Conservation (phyloP, 768 basidiomycete species). For the Mycena capillaripes region DNA sequence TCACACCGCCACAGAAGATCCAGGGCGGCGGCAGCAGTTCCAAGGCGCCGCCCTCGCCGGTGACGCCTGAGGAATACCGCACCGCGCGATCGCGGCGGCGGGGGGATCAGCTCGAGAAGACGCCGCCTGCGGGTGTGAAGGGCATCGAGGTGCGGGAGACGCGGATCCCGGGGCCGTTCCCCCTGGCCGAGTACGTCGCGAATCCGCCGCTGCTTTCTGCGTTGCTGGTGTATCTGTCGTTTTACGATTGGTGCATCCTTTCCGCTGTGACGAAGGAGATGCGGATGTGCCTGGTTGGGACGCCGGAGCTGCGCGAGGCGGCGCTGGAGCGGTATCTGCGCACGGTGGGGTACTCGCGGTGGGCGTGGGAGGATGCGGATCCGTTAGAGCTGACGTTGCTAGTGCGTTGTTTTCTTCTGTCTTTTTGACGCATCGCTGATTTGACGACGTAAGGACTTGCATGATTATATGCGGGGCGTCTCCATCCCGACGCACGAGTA, state of each 20-base stretch:
- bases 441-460: slow-evolving; percentile 71
- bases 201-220: slow-evolving; percentile 64
- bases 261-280: slow-evolving; percentile 70
- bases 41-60: slow-evolving; percentile 35
- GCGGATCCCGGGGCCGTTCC: slow-evolving; percentile 56
- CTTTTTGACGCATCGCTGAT: neutral
- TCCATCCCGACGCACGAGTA: slow-evolving; percentile 83
- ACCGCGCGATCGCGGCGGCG: slow-evolving; percentile 56
- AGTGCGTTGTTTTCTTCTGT: slow-evolving; percentile 54
- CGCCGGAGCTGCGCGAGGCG: slow-evolving; percentile 67
- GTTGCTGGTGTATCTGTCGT: slow-evolving; percentile 75
- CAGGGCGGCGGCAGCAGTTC: neutral
- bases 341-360: slow-evolving; percentile 80
- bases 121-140: slow-evolving; percentile 50
- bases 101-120: slow-evolving; percentile 56
- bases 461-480: slow-evolving; percentile 85
- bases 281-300: slow-evolving; percentile 62
- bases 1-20: slow-evolving; percentile 32
- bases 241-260: slow-evolving; percentile 78
- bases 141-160: slow-evolving; percentile 41
- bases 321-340: slow-evolving; percentile 78
- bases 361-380: slow-evolving; percentile 73
- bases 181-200: slow-evolving; percentile 69
- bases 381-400: slow-evolving; percentile 73
- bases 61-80: slow-evolving; percentile 42